Percentiles rank a stretch among this genome's conserved stretches.
These are phyloP conservation scores for Poteriospumella lacustris DNA, from an alignment of 108 stramenopile genomes.

Conservation along the genomic window DNA sequence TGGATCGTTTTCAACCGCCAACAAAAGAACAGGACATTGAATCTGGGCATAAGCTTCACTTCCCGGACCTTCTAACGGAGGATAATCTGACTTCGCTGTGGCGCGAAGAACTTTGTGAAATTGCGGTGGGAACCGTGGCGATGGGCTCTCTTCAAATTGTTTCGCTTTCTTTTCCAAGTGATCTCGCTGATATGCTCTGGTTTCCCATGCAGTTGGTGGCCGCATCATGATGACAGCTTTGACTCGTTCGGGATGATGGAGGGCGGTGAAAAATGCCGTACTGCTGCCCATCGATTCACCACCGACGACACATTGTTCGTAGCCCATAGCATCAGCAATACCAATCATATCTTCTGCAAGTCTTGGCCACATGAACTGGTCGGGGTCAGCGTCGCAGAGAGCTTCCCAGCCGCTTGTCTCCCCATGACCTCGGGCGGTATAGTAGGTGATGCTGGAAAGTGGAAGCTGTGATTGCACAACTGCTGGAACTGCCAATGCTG, in stretches of 20 bases:
- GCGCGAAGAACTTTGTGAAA: not conserved
- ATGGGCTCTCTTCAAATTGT: not conserved
- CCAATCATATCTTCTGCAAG: not conserved
- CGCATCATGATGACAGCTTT: not conserved
- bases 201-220: conserved; percentile 13
- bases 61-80: not conserved
- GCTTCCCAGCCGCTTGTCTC: not conserved
- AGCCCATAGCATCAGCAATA: not conserved
- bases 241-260: not conserved
- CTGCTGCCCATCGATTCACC: not conserved
- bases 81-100: not conserved
- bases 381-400: not conserved
- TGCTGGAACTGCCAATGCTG: too few species aligned
- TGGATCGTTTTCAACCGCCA: not conserved
- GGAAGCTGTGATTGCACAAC: too few species aligned
- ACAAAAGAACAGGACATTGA: conserved; percentile 2
- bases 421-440: not conserved
- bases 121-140: not conserved
- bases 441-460: too few species aligned
- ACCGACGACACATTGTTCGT: not conserved
- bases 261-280: not conserved
- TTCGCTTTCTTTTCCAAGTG: not conserved
- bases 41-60: not conserved
- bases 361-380: not conserved
- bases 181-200: not conserved